Evolutionary conservation across 192 early-diverging fungal species (phyloP), one percentile per base, ranked within the genome.

Genomic region (Coemansia sp.): DNA sequence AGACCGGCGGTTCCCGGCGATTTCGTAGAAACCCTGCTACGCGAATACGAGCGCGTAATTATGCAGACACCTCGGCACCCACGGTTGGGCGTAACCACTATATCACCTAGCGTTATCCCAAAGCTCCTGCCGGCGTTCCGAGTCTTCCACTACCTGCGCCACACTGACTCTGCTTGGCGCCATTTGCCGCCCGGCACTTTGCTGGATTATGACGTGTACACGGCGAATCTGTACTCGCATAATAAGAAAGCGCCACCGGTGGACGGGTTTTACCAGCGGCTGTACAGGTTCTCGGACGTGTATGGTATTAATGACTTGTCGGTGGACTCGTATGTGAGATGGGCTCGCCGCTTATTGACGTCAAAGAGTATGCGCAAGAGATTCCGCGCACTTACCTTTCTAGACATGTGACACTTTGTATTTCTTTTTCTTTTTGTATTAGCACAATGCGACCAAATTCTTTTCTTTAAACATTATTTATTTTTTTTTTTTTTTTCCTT

Each of bases 81-180:
- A 17, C 72, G 69, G 0, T 38, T 80, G 60, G 67, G 71, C 34
- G 65, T 82, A 2, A 79, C 85, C 7, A 76, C 80, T 4, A 82
- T 92, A 0, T 79, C 87, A 10, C 91, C 91, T 2, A 86, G 88
- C 46, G 82, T 92, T 0, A 70, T 92, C 10, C 91, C 91, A 21
- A 85, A 79, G 10, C 89, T 86, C 62, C 72, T 86, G 51, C 91
- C 90, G 4, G 74, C 84, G 0, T 87, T 90, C 61, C 86, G 89
- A n/a, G 73, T 90, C 0, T 86, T 86, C 42, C 69, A 80, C 45
- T 91, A 91, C 46, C 27, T 57, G 1, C 69, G 63, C 8, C 5
- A 29, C 6, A 57, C 15, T 19, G 57, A 25, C 3, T 23, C 9
- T 12, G 51, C 38, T 1, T 69, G 69, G 72, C 34, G 23, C 5